A percentile compares a stretch with the other conserved stretches of the same genome.
Evolutionary conservation across 495 filamentous ascomycete genomes (phyloP).

Genomic region (Neurospora sp.): DNA sequence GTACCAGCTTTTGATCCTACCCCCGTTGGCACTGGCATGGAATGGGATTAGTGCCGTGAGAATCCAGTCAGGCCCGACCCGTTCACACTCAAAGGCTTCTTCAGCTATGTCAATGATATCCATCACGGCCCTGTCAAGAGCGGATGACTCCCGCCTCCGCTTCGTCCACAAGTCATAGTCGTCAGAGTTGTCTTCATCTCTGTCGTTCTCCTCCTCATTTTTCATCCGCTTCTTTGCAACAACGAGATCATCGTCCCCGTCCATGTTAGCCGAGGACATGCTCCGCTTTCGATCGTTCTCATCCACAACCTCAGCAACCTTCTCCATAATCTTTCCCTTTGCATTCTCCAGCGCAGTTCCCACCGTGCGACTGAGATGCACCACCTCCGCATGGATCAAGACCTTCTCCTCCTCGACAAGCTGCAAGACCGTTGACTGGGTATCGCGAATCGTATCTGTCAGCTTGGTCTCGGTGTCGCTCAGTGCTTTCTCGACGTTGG

Average conservation of each 20-base stretch:
- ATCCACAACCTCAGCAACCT: not conserved
- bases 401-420: not conserved
- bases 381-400: not conserved
- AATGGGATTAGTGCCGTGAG: not conserved
- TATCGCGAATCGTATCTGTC: not conserved
- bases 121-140: not conserved
- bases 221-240: not conserved
- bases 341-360: not conserved
- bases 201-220: not conserved
- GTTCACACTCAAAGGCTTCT: accelerated
- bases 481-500: not conserved
- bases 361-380: not conserved
- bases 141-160: not conserved
- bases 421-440: not conserved
- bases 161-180: not conserved
- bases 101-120: not conserved
- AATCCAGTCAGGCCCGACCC: not conserved
- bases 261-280: not conserved
- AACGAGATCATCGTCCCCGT: not conserved
- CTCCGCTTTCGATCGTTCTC: not conserved
- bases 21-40: not conserved
- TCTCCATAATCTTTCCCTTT: not conserved
- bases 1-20: not conserved
- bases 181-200: not conserved
- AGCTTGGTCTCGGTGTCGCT: not conserved